Evolutionary conservation across 2,329 filamentous ascomycete genomes (phyloP).

Genomic region (Fusarium abutilonis): DNA sequence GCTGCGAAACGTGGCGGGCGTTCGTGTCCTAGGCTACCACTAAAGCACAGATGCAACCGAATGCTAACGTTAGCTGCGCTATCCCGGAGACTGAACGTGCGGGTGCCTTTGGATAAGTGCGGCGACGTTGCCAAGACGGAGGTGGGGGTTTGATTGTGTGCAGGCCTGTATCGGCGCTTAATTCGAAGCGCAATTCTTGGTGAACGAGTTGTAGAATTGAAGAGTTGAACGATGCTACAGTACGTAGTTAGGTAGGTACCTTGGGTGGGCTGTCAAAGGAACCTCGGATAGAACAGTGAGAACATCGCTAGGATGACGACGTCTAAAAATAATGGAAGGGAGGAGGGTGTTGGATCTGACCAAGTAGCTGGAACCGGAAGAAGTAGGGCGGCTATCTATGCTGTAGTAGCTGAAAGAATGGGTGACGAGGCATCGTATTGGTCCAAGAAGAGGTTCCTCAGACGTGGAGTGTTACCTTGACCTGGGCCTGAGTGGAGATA

Average conservation of each 20-base stretch:
- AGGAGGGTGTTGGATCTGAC: conserved; percentile 17
- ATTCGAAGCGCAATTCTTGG: conserved; percentile 2
- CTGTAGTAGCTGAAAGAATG: conserved; percentile 14
- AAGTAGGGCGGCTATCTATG: conserved; percentile 14
- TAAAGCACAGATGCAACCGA: conserved; percentile 1
- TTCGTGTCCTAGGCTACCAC: conserved; percentile 30
- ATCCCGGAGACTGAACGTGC: conserved; percentile 10
- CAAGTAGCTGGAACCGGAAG: conserved; percentile 5
- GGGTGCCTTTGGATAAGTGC: conserved; percentile 20
- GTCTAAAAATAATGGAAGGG: conserved; percentile 6
- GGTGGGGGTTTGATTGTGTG: conserved; percentile 24
- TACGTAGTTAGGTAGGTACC: too few species aligned
- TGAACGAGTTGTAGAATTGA: conserved; percentile 3
- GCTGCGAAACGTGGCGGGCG: conserved; percentile 22
- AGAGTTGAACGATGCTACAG: conserved; percentile 11
- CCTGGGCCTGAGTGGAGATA: conserved; percentile 32
- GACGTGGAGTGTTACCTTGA: conserved; percentile 27
- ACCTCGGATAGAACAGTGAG: conserved; percentile 9
- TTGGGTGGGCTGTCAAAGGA: conserved; percentile 22
- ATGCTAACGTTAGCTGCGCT: conserved; percentile 8
- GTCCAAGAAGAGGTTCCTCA: conserved; percentile 18
- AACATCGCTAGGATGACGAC: conserved; percentile 22
- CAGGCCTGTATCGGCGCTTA: not conserved
- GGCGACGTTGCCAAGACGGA: conserved; percentile 38
- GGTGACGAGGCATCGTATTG: not conserved